A percentile compares a stretch with the other conserved stretches of the same genome.
phyloP scores from a whole-genome alignment of 768 basidiomycete species.

The Tulasnella sp. region DNA sequence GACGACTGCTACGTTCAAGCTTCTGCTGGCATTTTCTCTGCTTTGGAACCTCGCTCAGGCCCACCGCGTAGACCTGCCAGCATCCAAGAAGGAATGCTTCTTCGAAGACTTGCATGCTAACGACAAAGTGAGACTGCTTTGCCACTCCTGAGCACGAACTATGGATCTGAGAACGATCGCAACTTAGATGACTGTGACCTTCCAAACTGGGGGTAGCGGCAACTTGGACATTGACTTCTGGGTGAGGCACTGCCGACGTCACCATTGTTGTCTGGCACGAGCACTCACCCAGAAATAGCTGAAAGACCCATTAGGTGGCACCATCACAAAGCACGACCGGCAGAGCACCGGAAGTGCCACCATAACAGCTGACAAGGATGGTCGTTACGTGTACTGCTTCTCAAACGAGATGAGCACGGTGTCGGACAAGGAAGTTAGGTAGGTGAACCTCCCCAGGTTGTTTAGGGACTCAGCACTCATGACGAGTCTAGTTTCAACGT shows the following conservation, averaged over 20 bases:
- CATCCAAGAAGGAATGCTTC: slow-evolving; percentile 87
- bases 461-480: background rate
- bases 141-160: background rate
- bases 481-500: slow-evolving; percentile 75
- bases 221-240: slow-evolving; percentile 97
- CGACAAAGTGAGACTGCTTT: slow-evolving; percentile 57
- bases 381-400: slow-evolving; percentile 92
- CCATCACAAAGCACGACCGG: slow-evolving; percentile 72
- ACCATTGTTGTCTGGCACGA: background rate
- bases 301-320: slow-evolving; percentile 53
- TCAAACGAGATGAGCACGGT: slow-evolving; percentile 98
- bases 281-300: slow-evolving; percentile 43
- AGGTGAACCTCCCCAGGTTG: slow-evolving; percentile 25
- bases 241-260: slow-evolving; percentile 40
- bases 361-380: slow-evolving; percentile 80
- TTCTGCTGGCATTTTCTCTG: slow-evolving; percentile 4
- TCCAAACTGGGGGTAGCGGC: slow-evolving; percentile 96
- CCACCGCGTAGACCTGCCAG: slow-evolving; percentile 43
- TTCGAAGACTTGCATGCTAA: slow-evolving; percentile 88
- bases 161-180: background rate
- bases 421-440: slow-evolving; percentile 93
- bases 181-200: slow-evolving; percentile 92
- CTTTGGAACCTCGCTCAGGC: slow-evolving; percentile 18
- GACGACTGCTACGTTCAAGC: background rate
- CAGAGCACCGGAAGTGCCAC: slow-evolving; percentile 84